These are phyloP conservation scores for Rhododendron kiyosumense DNA, from an alignment of 148 eudicot genomes.

Conservation along the genomic window DNA sequence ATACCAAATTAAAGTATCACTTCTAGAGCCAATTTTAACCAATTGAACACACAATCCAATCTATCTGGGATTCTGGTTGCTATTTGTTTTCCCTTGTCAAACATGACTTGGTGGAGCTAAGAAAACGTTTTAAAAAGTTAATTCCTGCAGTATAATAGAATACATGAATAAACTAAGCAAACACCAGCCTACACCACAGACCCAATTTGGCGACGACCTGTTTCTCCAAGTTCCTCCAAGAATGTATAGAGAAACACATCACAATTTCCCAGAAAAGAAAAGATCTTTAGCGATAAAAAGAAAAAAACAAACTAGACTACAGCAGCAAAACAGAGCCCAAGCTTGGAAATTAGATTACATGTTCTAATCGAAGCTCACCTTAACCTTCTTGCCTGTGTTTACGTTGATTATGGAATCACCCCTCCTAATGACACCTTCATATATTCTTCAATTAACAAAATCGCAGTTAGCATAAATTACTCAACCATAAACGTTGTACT, in stretches of 20 bases:
- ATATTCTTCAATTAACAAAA: constrained; percentile 53
- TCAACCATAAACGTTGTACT: neutral
- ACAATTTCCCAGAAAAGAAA: neutral
- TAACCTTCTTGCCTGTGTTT: constrained; percentile 88
- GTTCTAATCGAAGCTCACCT: constrained; percentile 39
- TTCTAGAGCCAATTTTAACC: neutral
- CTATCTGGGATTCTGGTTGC: neutral
- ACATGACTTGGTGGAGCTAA: neutral
- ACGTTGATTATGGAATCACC: constrained; percentile 88
- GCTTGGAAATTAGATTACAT: constrained; percentile 1
- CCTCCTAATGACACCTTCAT: constrained; percentile 86
- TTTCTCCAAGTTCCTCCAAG: neutral
- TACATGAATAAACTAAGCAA: neutral
- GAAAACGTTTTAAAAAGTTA: neutral
- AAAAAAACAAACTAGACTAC: neutral
- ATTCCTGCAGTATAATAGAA: neutral
- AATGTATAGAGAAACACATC: neutral
- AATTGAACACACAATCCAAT: neutral
- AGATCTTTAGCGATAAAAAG: neutral
- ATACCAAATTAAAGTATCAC: neutral
- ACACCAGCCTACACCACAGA: neutral
- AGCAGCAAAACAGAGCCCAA: neutral
- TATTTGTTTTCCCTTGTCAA: neutral
- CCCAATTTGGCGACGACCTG: neutral
- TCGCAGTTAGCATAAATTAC: constrained; percentile 8